Base-by-base conservation (phyloP, 2,329 filamentous ascomycete species). In the Ophiostoma himal-ulmi region DNA sequence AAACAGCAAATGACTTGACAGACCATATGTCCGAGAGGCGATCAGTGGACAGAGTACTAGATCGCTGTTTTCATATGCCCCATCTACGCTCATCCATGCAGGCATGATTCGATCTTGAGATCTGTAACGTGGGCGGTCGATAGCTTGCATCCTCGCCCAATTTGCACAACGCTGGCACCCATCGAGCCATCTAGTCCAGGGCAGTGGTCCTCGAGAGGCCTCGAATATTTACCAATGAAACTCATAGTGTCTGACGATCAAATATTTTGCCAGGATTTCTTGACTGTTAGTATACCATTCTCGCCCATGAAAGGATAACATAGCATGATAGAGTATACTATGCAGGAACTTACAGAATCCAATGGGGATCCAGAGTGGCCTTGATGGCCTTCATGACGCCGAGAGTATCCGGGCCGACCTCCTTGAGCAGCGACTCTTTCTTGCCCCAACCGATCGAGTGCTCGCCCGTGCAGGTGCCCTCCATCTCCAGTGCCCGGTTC, bases 241-340 rank as follows among this genome's bases (percentile, higher is more conserved):
- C 20, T 64, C 26, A 62, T 36, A 64, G 26, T 10, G 64, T 39
- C 17, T 76, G 83, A 22, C 87, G 81, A 74, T 96, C 91, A 79
- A 96, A 93, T 73, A 97, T 94, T 82, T 96, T 96, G 1, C 93
- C 93, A 0, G 93, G 93, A 75, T 97, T 97, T 76, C 78, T 79
- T 71, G 30, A 26, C 36, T 67, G 69, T 75, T 57, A 75, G 73
- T 36, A 65, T 60, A 3, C 8, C 2, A 20, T 36, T 5, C 30
- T 17, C 11, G 14, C 48, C 22, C 3, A 26, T 1, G n/a, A 20
- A 13, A 41, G 14, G 1, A 36, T 22, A 44, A 44, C 2, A 54
- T 17, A 62, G 52, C 5, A 52, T 30, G 44, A 11, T 0, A 36
- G 17, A 37, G 5, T n/a, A 20, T 2, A 26, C n/a, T 7, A n/a